Conservation (phyloP, 441 rosid genomes). For the Pelargonium myrrhifolium region DNA sequence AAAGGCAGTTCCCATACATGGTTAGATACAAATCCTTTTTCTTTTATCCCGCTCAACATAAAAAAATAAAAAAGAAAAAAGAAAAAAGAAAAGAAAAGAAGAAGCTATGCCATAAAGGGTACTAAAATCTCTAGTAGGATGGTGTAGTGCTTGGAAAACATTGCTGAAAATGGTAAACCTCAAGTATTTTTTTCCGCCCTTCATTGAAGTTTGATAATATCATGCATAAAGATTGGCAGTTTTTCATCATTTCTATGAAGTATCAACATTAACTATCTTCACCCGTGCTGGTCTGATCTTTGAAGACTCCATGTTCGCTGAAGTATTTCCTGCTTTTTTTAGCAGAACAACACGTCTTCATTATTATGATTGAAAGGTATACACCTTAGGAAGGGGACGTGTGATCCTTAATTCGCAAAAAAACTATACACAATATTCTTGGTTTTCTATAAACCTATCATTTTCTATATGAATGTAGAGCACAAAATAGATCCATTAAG, state of each 20-base stretch:
- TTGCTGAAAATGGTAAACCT: constrained; percentile 1
- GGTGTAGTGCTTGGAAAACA: background rate
- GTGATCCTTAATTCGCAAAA: too few relatives aligned
- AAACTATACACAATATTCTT: too few relatives aligned
- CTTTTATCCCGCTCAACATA: constrained; percentile 3
- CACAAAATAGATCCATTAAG: too few relatives aligned
- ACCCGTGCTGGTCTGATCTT: constrained; percentile 4
- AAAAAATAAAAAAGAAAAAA: too few relatives aligned
- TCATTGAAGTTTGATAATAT: background rate
- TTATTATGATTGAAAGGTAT: too few relatives aligned
- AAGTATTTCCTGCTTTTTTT: too few relatives aligned
- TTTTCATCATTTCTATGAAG: background rate
- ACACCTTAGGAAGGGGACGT: too few relatives aligned
- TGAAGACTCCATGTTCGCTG: background rate
- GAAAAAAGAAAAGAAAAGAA: too few relatives aligned
- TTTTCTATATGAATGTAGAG: too few relatives aligned
- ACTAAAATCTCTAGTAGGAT: background rate
- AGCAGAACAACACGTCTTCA: too few relatives aligned
- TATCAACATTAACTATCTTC: background rate
- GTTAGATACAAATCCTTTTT: constrained; percentile 38
- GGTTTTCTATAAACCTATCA: too few relatives aligned
- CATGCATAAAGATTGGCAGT: background rate
- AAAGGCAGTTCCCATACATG: constrained; percentile 88
- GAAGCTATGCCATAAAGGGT: background rate
- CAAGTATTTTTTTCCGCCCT: background rate